phyloP scores from a whole-genome alignment of 305 asterid genomes.

The Striga hermonthica region DNA sequence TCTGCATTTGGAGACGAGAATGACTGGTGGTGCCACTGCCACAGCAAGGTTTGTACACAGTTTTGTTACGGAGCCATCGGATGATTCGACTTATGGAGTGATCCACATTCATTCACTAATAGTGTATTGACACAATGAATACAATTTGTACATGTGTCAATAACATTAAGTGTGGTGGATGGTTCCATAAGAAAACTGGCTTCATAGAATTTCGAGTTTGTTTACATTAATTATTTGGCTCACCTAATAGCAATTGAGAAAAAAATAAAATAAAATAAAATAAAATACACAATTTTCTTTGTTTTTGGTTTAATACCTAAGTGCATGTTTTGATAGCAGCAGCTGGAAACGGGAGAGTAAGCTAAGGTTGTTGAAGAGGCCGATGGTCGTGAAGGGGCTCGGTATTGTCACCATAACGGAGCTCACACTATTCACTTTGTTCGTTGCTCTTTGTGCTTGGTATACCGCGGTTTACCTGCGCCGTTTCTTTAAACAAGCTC shows the following conservation, averaged over 20 bases:
- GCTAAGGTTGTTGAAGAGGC: conserved; percentile 44
- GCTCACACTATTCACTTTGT: conserved; percentile 49
- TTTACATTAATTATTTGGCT: background rate
- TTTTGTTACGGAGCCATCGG: too few relatives aligned
- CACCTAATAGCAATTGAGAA: too few relatives aligned
- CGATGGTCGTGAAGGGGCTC: conserved; percentile 51
- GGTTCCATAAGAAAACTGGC: too few relatives aligned
- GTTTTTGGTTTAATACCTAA: background rate
- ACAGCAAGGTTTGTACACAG: conserved; percentile 33
- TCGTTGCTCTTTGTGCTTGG: conserved; percentile 62
- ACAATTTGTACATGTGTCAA: too few relatives aligned
- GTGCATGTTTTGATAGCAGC: background rate
- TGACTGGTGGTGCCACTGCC: background rate
- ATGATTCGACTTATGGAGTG: too few relatives aligned
- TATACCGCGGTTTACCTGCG: conserved; percentile 44
- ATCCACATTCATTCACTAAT: too few relatives aligned
- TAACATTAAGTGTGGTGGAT: too few relatives aligned
- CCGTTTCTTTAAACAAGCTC: conserved; percentile 45
- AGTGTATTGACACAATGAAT: too few relatives aligned
- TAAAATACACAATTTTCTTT: background rate
- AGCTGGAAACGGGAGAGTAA: conserved; percentile 25
- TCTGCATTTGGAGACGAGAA: conserved; percentile 50
- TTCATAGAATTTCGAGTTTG: too few relatives aligned
- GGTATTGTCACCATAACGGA: conserved; percentile 65
- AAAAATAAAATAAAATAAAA: too few relatives aligned